A percentile compares a stretch with the other conserved stretches of the same genome.
Conservation (phyloP, 345 rosid genomes). For the Gossypium australe region DNA sequence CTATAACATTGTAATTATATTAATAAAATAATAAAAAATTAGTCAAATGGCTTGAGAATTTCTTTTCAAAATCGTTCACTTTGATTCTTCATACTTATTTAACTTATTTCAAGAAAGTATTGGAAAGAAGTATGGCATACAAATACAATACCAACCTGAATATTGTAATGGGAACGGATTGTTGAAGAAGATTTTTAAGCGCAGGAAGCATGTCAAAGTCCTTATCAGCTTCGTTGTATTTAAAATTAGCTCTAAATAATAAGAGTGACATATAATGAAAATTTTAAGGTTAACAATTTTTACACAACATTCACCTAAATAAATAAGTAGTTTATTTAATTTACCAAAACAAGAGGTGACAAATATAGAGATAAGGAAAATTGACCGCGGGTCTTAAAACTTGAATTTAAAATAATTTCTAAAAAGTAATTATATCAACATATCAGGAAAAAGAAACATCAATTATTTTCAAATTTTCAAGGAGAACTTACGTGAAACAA, state of each 20-base stretch:
- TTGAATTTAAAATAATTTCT: neutral
- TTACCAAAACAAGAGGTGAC: no score
- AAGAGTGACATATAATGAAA: no score
- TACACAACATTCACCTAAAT: no score
- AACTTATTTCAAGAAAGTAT: no score
- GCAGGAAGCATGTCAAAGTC: neutral
- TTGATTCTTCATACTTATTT: neutral
- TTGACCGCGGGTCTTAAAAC: no score
- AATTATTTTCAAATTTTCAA: neutral
- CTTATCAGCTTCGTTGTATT: neutral
- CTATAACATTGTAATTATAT: neutral
- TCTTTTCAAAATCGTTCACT: neutral
- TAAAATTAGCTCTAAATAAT: neutral
- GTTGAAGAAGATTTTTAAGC: neutral
- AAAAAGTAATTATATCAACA: neutral
- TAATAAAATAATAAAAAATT: no score
- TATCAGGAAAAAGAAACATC: no score
- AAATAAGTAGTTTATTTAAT: no score
- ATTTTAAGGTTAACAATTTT: no score
- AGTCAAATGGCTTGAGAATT: no score
- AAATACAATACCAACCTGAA: neutral
- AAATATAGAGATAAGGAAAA: no score
- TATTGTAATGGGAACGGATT: neutral
- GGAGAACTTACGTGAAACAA: neutral
- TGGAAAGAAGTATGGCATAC: no score